Conservation (phyloP, 2,329 filamentous ascomycete genomes). For the Cladophialophora carrionii region DNA sequence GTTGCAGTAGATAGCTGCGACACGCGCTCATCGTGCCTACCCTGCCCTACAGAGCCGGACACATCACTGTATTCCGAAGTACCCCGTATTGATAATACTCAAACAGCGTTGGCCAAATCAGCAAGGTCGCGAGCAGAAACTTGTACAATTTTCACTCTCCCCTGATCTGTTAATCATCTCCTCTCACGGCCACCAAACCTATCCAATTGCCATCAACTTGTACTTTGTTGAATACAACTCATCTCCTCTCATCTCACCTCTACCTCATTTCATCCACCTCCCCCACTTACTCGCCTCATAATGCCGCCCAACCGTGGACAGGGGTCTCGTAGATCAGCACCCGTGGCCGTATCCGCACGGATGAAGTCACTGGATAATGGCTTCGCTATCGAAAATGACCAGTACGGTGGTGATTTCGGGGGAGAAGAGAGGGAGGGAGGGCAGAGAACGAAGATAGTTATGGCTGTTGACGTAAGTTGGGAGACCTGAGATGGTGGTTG, state of each 20-base stretch:
- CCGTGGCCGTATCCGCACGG: background rate
- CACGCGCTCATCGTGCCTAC: background rate
- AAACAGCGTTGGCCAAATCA: background rate
- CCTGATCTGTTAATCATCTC: background rate
- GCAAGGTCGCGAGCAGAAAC: background rate
- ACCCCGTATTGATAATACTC: background rate
- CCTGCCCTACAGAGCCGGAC: background rate
- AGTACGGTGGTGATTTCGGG: conserved; percentile 5
- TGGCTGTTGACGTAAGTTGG: conserved; percentile 31
- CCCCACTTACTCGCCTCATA: background rate
- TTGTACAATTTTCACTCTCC: background rate
- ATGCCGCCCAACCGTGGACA: background rate
- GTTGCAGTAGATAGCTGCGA: background rate
- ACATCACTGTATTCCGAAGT: background rate
- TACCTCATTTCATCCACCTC: background rate
- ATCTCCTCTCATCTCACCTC: background rate
- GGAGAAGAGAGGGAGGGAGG: conserved; percentile 6
- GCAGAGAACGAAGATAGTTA: conserved; percentile 22
- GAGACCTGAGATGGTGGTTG: background rate
- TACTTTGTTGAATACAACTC: background rate
- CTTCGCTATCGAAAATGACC: background rate
- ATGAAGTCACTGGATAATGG: background rate
- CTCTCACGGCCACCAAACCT: background rate
- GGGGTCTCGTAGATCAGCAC: background rate
- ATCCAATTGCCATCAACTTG: background rate